Base-by-base conservation (phyloP, 164 flowering plant species). In the Vitis amurensis region DNA sequence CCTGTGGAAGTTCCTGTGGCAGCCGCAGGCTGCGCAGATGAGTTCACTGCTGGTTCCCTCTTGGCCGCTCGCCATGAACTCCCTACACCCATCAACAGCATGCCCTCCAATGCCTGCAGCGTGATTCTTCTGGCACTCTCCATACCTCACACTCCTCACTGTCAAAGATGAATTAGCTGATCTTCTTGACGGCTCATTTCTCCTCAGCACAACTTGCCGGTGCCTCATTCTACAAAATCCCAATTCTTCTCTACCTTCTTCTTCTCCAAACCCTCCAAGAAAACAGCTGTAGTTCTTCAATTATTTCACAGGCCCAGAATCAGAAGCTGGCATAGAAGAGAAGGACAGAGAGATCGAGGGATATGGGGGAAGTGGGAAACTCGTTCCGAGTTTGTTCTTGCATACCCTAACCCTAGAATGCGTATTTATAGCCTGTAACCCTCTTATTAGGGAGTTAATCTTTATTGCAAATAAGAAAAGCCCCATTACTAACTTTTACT, bases 41-140 rank as follows among this genome's bases (percentile, higher is more conserved):
- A 89, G 86, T 1, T 84, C 86, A 15, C 55, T 85, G 11, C 37
- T 64, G 3, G 87, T 79, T 0, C 87, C 90, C 10, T 89, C 94
- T 58, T 78, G 89, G 6, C 87, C 92, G 13, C 84, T 74, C 0
- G 92, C 90, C 93, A 90, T 84, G 85, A 91, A 92, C 71, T 92
- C 98, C 48, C 94, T 63, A 83, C 98, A 92, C 0, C 98, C 98
- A 67, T 92, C 98, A 0, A 91, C 83, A 0, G 91, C 96, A 73
- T 81, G 79, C 3, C 94, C 93, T 61, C 98, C 98, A 1, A 88
- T 78, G 14, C 73, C 71, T 1, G 94, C 98, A 0, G 98, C 98
- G 51, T 91, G 94, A 65, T 92, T 92, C 84, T 82, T 89, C 67
- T 84, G 91, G 79, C 98, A 92, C 88, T 91, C 96, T 11, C 77